Conservation (phyloP, 2,329 filamentous ascomycete genomes). For the Nothophoma quercina region DNA sequence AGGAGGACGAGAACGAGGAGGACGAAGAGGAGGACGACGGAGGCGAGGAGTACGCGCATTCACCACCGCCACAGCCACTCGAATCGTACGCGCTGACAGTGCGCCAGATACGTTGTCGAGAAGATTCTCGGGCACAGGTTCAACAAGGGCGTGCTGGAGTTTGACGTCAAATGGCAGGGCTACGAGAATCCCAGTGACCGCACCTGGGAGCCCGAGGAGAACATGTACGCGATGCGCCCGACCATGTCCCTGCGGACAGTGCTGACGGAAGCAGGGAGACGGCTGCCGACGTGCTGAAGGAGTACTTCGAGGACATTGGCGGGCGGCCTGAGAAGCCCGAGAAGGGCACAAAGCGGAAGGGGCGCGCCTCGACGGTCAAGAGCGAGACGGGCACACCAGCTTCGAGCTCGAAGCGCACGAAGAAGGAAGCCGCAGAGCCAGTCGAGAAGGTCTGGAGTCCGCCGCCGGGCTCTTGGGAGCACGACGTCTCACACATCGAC, state of each 20-base stretch:
- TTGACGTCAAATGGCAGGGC: constrained; percentile 82
- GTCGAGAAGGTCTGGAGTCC: constrained; percentile 67
- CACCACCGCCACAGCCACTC: background rate
- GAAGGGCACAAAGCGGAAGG: constrained; percentile 63
- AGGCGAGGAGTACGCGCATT: constrained; percentile 52
- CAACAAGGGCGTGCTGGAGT: constrained; percentile 53
- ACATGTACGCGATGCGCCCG: constrained; percentile 63
- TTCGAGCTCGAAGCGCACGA: constrained; percentile 38
- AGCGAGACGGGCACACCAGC: constrained; percentile 35
- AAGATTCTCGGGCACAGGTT: constrained; percentile 73
- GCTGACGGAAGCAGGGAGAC: constrained; percentile 35
- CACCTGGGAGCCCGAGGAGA: constrained; percentile 82
- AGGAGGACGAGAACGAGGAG: constrained; percentile 36
- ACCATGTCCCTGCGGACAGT: background rate
- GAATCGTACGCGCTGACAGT: constrained; percentile 29
- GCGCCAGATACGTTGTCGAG: constrained; percentile 74
- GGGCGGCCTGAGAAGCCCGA: constrained; percentile 62
- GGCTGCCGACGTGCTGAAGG: constrained; percentile 64
- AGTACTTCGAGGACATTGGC: constrained; percentile 70
- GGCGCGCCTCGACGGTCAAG: constrained; percentile 35
- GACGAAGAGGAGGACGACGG: constrained; percentile 43
- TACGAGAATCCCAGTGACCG: constrained; percentile 73
- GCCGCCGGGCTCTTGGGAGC: constrained; percentile 79
- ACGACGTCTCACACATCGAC: constrained; percentile 73
- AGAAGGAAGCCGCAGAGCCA: constrained; percentile 25